phyloP scores from a whole-genome alignment of 1,139 yeast species.

The Saccharomyces hybrid region DNA sequence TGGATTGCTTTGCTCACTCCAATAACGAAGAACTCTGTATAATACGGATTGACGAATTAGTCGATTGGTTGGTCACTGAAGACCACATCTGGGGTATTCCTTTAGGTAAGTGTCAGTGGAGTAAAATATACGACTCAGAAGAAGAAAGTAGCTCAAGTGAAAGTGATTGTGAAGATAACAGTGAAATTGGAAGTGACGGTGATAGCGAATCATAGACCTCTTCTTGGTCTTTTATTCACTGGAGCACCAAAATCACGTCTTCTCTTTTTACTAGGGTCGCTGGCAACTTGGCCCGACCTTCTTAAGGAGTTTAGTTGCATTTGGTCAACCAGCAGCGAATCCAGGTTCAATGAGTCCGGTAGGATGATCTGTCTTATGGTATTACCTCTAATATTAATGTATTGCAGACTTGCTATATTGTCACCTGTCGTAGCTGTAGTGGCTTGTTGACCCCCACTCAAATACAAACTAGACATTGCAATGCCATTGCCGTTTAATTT shows the following conservation, averaged over 20 bases:
- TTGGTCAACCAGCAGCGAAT: slow-evolving; percentile 61
- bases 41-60: slow-evolving; percentile 27
- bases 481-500: slow-evolving; percentile 3
- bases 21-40: slow-evolving; percentile 12
- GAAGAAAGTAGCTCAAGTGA: slow-evolving; percentile 10
- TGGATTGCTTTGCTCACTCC: slow-evolving; percentile 27
- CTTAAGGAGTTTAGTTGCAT: slow-evolving; percentile 23
- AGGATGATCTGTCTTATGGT: slow-evolving; percentile 77
- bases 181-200: background rate
- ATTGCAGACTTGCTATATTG: slow-evolving; percentile 65
- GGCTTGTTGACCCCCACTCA: slow-evolving; percentile 13
- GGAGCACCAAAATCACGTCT: slow-evolving; percentile 23
- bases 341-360: slow-evolving; percentile 85
- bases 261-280: slow-evolving; percentile 26
- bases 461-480: slow-evolving; percentile 25
- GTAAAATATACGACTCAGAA: slow-evolving; percentile 13
- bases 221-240: slow-evolving; percentile 29
- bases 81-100: slow-evolving; percentile 31
- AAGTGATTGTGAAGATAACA: background rate
- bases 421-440: slow-evolving; percentile 36
- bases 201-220: slow-evolving; percentile 21
- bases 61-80: slow-evolving; percentile 23
- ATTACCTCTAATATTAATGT: slow-evolving; percentile 81
- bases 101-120: slow-evolving; percentile 28
- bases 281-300: slow-evolving; percentile 22